Evolutionary conservation across 257 asterid species (phyloP).

Genomic region (Linderniella brevidens): DNA sequence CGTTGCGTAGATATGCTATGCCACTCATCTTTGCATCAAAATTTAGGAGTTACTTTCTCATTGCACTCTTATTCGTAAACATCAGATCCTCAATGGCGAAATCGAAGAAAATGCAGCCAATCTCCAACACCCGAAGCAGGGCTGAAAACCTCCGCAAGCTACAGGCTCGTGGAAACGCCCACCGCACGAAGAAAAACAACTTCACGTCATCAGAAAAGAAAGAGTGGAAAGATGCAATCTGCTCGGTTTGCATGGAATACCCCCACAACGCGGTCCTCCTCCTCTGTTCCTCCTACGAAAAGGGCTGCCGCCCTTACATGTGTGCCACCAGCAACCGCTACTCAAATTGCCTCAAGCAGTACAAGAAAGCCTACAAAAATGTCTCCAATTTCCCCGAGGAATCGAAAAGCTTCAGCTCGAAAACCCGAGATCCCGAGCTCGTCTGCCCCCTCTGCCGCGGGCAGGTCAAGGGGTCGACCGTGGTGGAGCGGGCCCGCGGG

Average conservation of each 20-base stretch:
- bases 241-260: slow-evolving; percentile 43
- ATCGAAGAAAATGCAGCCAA: slow-evolving; percentile 8
- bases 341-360: slow-evolving; percentile 47
- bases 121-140: slow-evolving; percentile 5
- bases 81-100: slow-evolving; percentile 11
- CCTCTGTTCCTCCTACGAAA: slow-evolving; percentile 40
- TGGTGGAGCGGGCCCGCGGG: slow-evolving; percentile 33
- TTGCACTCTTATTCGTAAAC: neutral
- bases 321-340: slow-evolving; percentile 37
- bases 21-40: too few species aligned
- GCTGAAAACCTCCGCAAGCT: slow-evolving; percentile 7
- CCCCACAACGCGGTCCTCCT: slow-evolving; percentile 57
- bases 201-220: slow-evolving; percentile 10
- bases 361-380: slow-evolving; percentile 29
- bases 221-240: slow-evolving; percentile 29
- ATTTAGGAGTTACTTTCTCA: too few species aligned
- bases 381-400: slow-evolving; percentile 4
- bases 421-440: slow-evolving; percentile 12
- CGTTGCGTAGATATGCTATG: too few species aligned
- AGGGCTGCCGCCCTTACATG: slow-evolving; percentile 53
- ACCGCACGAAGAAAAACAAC: neutral
- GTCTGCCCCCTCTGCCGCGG: slow-evolving; percentile 48
- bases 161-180: slow-evolving; percentile 7
- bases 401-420: neutral
- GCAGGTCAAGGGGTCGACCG: slow-evolving; percentile 42